Evolutionary conservation across 352 stramenopile genomes (phyloP).

Genomic region (Pythium phragmitis): DNA sequence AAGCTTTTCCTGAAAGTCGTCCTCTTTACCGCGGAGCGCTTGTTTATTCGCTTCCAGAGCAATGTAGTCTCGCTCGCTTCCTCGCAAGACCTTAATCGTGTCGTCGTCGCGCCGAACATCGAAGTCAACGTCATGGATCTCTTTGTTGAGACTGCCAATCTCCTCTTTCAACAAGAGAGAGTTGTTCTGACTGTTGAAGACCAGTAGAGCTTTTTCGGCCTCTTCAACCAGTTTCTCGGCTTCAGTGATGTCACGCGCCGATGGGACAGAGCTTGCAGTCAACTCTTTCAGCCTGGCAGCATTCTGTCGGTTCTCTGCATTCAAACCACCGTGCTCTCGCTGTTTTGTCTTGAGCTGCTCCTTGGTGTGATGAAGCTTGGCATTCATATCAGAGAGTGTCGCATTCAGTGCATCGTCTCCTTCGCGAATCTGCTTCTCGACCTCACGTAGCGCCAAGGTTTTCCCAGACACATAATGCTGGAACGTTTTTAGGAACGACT

Average conservation of each 20-base stretch:
- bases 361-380: conserved; percentile 47
- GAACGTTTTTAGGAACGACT: conserved; percentile 52
- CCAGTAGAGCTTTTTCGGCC: conserved; percentile 41
- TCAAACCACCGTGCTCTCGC: conserved; percentile 37
- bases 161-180: conserved; percentile 37
- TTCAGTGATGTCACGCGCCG: conserved; percentile 48
- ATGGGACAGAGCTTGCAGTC: conserved; percentile 35
- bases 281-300: conserved; percentile 43
- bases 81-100: conserved; percentile 55
- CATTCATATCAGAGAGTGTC: conserved; percentile 48
- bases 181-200: conserved; percentile 46
- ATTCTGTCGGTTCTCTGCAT: conserved; percentile 42
- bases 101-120: conserved; percentile 45
- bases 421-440: conserved; percentile 41
- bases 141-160: conserved; percentile 43
- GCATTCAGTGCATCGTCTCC: conserved; percentile 47
- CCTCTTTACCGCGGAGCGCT: conserved; percentile 43
- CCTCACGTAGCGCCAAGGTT: conserved; percentile 31
- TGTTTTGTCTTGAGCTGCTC: conserved; percentile 53
- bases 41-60: conserved; percentile 48
- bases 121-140: conserved; percentile 43
- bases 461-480: conserved; percentile 45
- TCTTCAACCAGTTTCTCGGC: conserved; percentile 46
- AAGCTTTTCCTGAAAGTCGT: conserved; percentile 42
- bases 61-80: conserved; percentile 47